Conservation (phyloP, 345 rosid species). For the Xanthoceras sorbifolium region DNA sequence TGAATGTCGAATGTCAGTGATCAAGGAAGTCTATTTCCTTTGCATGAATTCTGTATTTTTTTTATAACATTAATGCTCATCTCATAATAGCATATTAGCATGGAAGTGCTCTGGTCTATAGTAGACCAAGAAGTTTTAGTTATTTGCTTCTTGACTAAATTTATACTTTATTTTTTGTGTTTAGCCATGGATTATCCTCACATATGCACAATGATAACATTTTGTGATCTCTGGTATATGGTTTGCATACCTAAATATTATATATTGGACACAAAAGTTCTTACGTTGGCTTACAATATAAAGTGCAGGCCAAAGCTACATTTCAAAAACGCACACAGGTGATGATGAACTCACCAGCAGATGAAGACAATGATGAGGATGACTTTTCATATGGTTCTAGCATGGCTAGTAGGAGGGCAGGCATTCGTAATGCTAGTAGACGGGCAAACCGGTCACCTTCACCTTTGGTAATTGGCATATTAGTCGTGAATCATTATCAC, state of each 20-base stretch:
- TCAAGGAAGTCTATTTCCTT: not conserved
- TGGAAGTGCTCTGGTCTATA: not conserved
- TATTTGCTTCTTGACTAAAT: not conserved
- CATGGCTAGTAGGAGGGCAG: constrained; percentile 15
- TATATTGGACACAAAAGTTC: not conserved
- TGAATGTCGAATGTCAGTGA: not conserved
- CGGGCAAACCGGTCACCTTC: constrained; percentile 33
- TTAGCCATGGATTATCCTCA: not conserved
- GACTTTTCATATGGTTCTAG: constrained; percentile 28
- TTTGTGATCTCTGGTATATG: not conserved
- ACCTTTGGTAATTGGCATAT: constrained; percentile 37
- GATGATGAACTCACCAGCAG: constrained; percentile 21
- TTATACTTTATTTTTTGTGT: not conserved
- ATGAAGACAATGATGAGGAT: constrained; percentile 39
- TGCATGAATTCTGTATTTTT: not conserved
- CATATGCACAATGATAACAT: not conserved
- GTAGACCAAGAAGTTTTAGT: not conserved
- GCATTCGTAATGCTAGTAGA: constrained; percentile 43
- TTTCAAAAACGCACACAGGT: constrained; percentile 29
- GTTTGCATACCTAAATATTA: not conserved
- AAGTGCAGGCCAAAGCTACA: constrained; percentile 11
- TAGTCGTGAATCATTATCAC: not conserved
- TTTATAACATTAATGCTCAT: not conserved
- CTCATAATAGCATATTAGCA: not conserved
- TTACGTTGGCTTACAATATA: not conserved